These are phyloP conservation scores for Saccharum spontaneum DNA, from an alignment of 176 grass and related monocot species.

Conservation along the genomic window DNA sequence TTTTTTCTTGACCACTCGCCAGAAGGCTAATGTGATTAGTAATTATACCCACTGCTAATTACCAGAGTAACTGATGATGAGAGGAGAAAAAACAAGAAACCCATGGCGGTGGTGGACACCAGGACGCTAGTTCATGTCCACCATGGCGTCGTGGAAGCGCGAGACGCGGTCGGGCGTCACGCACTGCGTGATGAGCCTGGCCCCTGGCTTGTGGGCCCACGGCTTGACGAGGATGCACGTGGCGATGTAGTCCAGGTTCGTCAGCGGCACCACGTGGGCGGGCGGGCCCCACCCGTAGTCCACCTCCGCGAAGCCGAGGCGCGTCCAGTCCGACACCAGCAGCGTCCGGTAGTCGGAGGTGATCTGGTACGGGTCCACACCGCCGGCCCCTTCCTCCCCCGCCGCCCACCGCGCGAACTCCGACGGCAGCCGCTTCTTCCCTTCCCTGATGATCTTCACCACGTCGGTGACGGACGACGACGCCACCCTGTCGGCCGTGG, in stretches of 20 bases:
- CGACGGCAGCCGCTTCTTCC: conserved; percentile 66
- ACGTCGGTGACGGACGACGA: conserved; percentile 56
- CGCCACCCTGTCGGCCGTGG: conserved; percentile 35
- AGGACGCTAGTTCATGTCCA: conserved; percentile 37
- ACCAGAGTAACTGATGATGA: background rate
- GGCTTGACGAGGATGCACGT: conserved; percentile 97
- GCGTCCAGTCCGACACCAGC: conserved; percentile 92
- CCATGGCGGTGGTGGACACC: background rate
- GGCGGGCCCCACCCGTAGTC: conserved; percentile 91
- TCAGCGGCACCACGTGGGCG: conserved; percentile 77
- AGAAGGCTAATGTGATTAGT: conserved; percentile 5
- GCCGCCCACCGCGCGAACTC: conserved; percentile 72
- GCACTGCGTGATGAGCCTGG: conserved; percentile 86
- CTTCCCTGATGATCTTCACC: conserved; percentile 73
- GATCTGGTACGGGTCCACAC: conserved; percentile 79
- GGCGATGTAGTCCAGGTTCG: conserved; percentile 91
- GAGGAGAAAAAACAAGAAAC: background rate
- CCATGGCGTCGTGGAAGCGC: conserved; percentile 80
- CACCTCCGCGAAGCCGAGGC: conserved; percentile 86
- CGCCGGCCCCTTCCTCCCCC: conserved; percentile 37
- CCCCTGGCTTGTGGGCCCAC: conserved; percentile 72
- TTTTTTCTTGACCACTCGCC: background rate
- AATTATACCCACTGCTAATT: background rate
- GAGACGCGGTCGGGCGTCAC: conserved; percentile 54
- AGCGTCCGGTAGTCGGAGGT: conserved; percentile 78